Evolutionary conservation across 768 basidiomycete genomes (phyloP).

Genomic region (Boletus vermiculosoides): DNA sequence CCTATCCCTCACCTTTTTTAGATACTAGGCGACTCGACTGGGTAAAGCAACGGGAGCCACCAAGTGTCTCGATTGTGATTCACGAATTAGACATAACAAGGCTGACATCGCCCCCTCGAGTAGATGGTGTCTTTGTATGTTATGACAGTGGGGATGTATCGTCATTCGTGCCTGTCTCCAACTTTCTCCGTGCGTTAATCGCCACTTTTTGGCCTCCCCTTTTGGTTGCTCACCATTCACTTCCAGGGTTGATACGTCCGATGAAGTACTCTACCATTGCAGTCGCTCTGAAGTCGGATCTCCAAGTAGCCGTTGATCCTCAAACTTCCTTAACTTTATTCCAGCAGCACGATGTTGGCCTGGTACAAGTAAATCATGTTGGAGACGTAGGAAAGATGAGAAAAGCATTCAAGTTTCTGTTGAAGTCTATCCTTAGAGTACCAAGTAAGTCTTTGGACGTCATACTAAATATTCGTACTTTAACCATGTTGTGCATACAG

Average conservation of each 20-base stretch:
- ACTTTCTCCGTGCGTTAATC: slow-evolving; percentile 63
- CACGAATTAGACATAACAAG: slow-evolving; percentile 56
- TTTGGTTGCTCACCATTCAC: slow-evolving; percentile 10
- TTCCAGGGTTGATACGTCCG: slow-evolving; percentile 54
- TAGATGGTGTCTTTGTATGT: slow-evolving; percentile 83
- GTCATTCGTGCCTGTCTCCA: slow-evolving; percentile 67
- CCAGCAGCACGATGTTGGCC: slow-evolving; percentile 65
- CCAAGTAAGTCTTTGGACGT: slow-evolving; percentile 28
- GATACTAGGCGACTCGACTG: slow-evolving; percentile 33
- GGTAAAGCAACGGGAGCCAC: slow-evolving; percentile 40
- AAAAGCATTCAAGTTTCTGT: slow-evolving; percentile 69
- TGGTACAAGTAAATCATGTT: slow-evolving; percentile 68
- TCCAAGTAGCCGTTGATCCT: slow-evolving; percentile 58
- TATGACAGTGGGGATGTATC: slow-evolving; percentile 68
- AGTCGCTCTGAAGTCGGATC: slow-evolving; percentile 85
- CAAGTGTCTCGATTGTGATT: slow-evolving; percentile 47
- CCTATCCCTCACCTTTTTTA: slow-evolving; percentile 29
- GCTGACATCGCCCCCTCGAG: slow-evolving; percentile 53
- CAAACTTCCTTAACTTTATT: slow-evolving; percentile 49
- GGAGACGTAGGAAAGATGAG: slow-evolving; percentile 70
- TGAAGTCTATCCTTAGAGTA: slow-evolving; percentile 60
- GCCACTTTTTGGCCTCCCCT: not conserved
- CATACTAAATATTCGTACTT: not conserved
- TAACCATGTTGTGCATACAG: slow-evolving; percentile 27
- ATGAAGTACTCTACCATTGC: slow-evolving; percentile 67